These are phyloP conservation scores for Penicillium dipodomyicola DNA, from an alignment of 495 filamentous ascomycete genomes.

Conservation along the genomic window DNA sequence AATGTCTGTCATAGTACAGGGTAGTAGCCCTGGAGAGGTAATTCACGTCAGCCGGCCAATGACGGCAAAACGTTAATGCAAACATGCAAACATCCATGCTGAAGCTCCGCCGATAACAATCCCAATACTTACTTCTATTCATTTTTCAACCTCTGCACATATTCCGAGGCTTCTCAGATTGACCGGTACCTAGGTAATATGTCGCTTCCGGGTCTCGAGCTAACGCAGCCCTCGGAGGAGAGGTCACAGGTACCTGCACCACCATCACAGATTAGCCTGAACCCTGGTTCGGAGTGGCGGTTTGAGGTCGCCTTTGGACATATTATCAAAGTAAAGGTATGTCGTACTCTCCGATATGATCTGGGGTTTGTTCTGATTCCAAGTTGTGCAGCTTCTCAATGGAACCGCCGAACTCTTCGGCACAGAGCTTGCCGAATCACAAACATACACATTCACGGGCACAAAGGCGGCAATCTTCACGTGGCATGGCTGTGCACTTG, in stretches of 20 bases:
- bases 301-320: conserved; percentile 78
- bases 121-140: neutral
- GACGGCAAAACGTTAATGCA: neutral
- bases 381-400: conserved; percentile 55
- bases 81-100: conserved; percentile 1
- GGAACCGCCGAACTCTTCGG: conserved; percentile 95
- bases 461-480: conserved; percentile 86
- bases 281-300: conserved; percentile 71
- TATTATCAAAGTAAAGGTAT: conserved; percentile 60
- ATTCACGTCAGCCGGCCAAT: neutral
- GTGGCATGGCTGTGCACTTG: conserved; percentile 82
- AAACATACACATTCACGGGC: conserved; percentile 77
- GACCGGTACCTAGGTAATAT: conserved; percentile 35
- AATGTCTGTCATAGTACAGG: no score
- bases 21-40: no score
- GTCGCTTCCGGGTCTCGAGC: conserved; percentile 50
- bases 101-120: conserved; percentile 1
- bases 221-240: conserved; percentile 44
- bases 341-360: conserved; percentile 9
- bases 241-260: conserved; percentile 38
- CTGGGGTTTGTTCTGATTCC: conserved; percentile 18
- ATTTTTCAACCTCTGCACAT: neutral
- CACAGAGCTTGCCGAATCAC: conserved; percentile 81
- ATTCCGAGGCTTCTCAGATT: neutral
- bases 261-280: conserved; percentile 46